Conservation (phyloP, 495 filamentous ascomycete genomes). For the Evansstolkia leycettana region DNA sequence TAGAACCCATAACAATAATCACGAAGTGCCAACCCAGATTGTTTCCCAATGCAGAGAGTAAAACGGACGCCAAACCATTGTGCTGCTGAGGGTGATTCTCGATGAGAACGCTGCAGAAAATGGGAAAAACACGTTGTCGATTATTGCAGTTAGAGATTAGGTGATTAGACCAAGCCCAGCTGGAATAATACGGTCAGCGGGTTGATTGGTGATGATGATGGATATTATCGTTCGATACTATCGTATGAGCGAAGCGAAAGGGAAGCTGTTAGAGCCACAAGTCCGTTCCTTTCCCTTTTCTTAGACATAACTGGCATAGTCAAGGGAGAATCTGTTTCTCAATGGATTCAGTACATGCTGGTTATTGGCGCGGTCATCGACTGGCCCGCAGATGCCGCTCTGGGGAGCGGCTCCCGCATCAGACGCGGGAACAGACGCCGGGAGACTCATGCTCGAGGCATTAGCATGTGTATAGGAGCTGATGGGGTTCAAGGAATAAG, state of each 20-base stretch:
- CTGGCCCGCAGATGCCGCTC: conserved; percentile 6
- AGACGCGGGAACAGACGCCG: conserved; percentile 19
- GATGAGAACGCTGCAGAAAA: no score
- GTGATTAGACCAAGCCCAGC: not conserved
- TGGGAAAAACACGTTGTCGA: no score
- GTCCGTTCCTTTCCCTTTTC: conserved; percentile 2
- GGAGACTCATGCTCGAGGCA: conserved; percentile 27
- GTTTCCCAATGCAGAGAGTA: no score
- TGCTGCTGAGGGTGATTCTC: no score
- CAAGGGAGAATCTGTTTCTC: conserved; percentile 21
- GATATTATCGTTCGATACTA: no score
- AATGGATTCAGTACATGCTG: conserved; percentile 16
- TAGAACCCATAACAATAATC: no score
- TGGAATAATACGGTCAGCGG: conserved; percentile 1
- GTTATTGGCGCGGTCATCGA: conserved; percentile 17
- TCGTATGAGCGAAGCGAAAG: no score
- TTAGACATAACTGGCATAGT: conserved; percentile 25
- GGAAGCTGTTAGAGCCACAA: not conserved
- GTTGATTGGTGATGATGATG: conserved; percentile 1
- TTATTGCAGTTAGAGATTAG: no score
- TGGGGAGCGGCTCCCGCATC: conserved; percentile 12
- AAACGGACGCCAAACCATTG: no score
- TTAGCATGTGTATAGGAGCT: conserved; percentile 23
- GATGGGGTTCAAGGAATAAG: conserved; percentile 15
- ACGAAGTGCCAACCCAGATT: no score